Evolutionary conservation across 2,329 filamentous ascomycete genomes (phyloP).

Genomic region (Aureobasidium subglaciale): DNA sequence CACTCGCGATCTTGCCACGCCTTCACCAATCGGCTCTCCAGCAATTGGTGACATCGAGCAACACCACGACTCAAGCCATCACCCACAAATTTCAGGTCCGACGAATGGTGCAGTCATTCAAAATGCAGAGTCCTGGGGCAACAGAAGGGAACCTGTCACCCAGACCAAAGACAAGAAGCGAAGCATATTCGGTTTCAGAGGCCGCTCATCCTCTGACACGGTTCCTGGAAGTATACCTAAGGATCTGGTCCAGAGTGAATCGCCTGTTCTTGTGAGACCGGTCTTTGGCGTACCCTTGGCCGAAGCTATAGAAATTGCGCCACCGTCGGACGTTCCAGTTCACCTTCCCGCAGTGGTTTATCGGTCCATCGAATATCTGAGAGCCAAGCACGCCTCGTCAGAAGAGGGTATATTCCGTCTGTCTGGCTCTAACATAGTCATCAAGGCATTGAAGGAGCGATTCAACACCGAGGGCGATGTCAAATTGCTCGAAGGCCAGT

Average conservation of each 20-base stretch:
- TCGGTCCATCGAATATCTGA: conserved; percentile 88
- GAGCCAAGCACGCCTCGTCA: conserved; percentile 67
- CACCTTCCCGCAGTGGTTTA: conserved; percentile 89
- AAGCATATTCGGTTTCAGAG: conserved; percentile 58
- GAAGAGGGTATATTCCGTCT: conserved; percentile 97
- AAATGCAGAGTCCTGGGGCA: conserved; percentile 79
- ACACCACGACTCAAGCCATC: conserved; percentile 15
- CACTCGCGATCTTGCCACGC: conserved; percentile 26
- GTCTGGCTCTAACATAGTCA: conserved; percentile 92
- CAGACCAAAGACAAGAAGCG: conserved; percentile 78
- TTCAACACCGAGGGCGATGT: conserved; percentile 93
- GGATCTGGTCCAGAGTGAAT: conserved; percentile 20
- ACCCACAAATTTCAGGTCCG: conserved; percentile 66
- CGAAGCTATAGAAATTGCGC: conserved; percentile 77
- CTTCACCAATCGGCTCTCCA: conserved; percentile 30
- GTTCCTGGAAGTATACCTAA: conserved; percentile 30
- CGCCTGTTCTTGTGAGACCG: conserved; percentile 41
- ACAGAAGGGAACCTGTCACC: conserved; percentile 49
- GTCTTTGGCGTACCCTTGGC: conserved; percentile 80
- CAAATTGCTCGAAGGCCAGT: conserved; percentile 69
- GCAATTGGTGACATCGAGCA: conserved; percentile 19
- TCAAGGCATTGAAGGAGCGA: conserved; percentile 81
- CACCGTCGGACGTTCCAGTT: conserved; percentile 64
- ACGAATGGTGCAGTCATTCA: conserved; percentile 80
- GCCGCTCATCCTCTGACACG: conserved; percentile 62